Evolutionary conservation across 2,329 filamentous ascomycete species (phyloP).

Genomic region (Lachnellula occidentalis): DNA sequence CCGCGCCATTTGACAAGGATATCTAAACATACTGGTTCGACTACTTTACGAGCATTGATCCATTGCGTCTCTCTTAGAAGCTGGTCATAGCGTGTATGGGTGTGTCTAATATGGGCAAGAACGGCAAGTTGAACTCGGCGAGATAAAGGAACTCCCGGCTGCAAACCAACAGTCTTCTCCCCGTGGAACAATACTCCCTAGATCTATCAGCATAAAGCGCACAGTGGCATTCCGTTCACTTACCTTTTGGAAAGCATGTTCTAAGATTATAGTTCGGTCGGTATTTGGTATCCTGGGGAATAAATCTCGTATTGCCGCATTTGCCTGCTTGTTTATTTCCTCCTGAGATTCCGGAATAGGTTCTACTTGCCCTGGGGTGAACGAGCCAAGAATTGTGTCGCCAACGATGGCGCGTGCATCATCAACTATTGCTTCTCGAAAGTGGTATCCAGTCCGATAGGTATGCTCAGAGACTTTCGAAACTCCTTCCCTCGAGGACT

Average conservation of each 20-base stretch:
- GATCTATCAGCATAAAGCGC: slow-evolving; percentile 5
- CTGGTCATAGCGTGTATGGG: slow-evolving; percentile 60
- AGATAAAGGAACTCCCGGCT: slow-evolving; percentile 49
- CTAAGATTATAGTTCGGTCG: slow-evolving; percentile 56
- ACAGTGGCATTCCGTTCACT: slow-evolving; percentile 21
- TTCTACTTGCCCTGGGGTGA: slow-evolving; percentile 40
- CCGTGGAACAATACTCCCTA: slow-evolving; percentile 48
- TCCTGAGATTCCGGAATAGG: slow-evolving; percentile 54
- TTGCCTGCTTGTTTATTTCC: slow-evolving; percentile 57
- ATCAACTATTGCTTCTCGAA: slow-evolving; percentile 54
- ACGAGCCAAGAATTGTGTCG: slow-evolving; percentile 24
- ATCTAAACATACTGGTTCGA: slow-evolving; percentile 57
- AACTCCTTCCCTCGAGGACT: slow-evolving; percentile 25
- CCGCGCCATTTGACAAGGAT: slow-evolving; percentile 67
- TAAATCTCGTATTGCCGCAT: slow-evolving; percentile 56
- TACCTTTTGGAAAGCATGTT: slow-evolving; percentile 59
- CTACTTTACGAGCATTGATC: slow-evolving; percentile 54
- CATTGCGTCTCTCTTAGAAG: slow-evolving; percentile 54
- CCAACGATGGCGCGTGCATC: slow-evolving; percentile 39
- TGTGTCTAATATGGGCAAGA: slow-evolving; percentile 61
- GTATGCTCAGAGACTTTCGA: slow-evolving; percentile 40
- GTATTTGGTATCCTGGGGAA: slow-evolving; percentile 62
- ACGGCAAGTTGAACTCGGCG: slow-evolving; percentile 60
- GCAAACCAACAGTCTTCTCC: slow-evolving; percentile 53
- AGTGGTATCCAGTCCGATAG: slow-evolving; percentile 55